Evolutionary conservation across 2,329 filamentous ascomycete species (phyloP).

Genomic region (Phyllosticta ampelicida): DNA sequence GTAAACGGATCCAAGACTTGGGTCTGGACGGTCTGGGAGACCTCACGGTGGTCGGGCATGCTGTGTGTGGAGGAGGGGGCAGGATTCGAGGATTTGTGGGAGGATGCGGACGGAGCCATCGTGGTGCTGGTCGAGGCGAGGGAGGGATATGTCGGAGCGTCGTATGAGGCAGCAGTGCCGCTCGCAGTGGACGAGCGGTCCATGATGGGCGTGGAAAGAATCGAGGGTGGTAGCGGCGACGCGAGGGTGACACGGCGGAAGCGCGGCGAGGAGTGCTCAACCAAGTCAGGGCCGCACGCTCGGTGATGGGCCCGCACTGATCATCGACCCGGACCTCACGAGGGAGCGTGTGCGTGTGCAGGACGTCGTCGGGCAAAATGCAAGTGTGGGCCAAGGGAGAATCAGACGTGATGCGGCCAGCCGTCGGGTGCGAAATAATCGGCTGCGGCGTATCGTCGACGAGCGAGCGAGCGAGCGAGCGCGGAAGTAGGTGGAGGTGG

Average conservation of each 20-base stretch:
- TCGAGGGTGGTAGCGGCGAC: constrained; percentile 13
- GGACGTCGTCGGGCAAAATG: not conserved
- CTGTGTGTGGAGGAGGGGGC: constrained; percentile 14
- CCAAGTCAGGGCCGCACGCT: constrained; percentile 10
- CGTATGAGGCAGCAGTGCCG: constrained; percentile 1
- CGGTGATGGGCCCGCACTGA: constrained; percentile 10
- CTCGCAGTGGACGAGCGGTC: constrained; percentile 11
- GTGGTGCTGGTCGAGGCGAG: constrained; percentile 7
- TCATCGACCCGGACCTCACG: constrained; percentile 5
- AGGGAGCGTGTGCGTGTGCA: not conserved
- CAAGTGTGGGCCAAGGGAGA: not conserved
- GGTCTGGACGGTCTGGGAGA: constrained; percentile 18
- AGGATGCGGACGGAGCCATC: constrained; percentile 1
- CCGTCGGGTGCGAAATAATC: not conserved
- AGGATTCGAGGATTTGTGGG: constrained; percentile 4
- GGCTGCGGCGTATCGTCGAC: not conserved
- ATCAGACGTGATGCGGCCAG: not conserved
- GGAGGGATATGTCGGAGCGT: constrained; percentile 6
- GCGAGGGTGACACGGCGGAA: constrained; percentile 16
- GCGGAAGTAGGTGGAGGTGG: too few relatives aligned
- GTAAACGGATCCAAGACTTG: constrained; percentile 23
- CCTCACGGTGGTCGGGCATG: constrained; percentile 18
- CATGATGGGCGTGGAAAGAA: constrained; percentile 11
- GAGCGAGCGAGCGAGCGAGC: not conserved
- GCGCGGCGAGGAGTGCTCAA: constrained; percentile 7